Conservation (phyloP, 495 filamentous ascomycete species). For the Jackrogersella minutella region DNA sequence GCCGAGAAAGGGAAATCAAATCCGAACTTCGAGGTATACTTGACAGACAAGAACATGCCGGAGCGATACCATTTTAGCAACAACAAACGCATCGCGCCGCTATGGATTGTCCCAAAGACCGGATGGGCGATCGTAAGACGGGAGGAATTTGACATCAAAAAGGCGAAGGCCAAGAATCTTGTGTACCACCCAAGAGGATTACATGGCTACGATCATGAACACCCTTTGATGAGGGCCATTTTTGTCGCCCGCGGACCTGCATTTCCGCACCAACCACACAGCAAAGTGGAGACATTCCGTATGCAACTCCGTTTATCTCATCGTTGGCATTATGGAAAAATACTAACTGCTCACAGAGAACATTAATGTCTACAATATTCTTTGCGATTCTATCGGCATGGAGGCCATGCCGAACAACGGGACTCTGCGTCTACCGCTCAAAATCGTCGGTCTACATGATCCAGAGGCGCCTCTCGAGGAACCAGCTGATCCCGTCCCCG, state of each 20-base stretch:
- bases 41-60: constrained; percentile 83
- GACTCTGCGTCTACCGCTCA: constrained; percentile 81
- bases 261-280: constrained; percentile 84
- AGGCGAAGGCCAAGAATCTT: constrained; percentile 65
- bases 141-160: constrained; percentile 74
- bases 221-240: constrained; percentile 91
- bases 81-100: constrained; percentile 86
- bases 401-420: constrained; percentile 79
- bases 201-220: constrained; percentile 89
- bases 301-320: constrained; percentile 50
- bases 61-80: constrained; percentile 85
- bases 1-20: constrained; percentile 62
- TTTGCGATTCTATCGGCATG: constrained; percentile 84
- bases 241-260: constrained; percentile 89
- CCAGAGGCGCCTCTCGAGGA: constrained; percentile 43
- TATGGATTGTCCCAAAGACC: constrained; percentile 90
- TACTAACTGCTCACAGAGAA: constrained; percentile 70
- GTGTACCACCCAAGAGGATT: constrained; percentile 79
- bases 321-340: constrained; percentile 24
- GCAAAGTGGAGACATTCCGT: constrained; percentile 84
- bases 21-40: constrained; percentile 81
- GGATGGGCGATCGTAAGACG: constrained; percentile 89
- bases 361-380: constrained; percentile 91
- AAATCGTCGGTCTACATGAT: constrained; percentile 71
- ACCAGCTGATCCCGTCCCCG: constrained; percentile 46